phyloP scores from a whole-genome alignment of 345 rosid species.

The Acer negundo region DNA sequence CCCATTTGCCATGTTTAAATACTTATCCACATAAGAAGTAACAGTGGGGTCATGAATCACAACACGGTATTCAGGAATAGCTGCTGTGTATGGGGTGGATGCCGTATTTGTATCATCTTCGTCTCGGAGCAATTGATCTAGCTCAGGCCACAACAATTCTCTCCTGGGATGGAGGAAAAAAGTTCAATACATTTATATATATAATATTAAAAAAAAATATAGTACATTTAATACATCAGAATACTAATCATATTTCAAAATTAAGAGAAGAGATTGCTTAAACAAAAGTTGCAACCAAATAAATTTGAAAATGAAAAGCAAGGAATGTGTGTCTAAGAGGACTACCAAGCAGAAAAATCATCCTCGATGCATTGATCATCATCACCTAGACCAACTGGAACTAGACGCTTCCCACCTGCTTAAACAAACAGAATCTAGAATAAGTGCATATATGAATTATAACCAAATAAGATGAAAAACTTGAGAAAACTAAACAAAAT shows the following conservation, averaged over 20 bases:
- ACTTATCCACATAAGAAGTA: conserved; percentile 35
- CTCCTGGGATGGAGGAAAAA: conserved; percentile 47
- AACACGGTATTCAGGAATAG: conserved; percentile 79
- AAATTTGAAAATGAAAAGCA: neutral
- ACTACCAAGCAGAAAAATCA: conserved; percentile 24
- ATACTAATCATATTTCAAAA: neutral
- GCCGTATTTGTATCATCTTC: conserved; percentile 68
- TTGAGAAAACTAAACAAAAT: neutral
- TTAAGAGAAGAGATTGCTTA: conserved; percentile 8
- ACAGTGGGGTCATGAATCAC: conserved; percentile 60
- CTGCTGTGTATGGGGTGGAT: conserved; percentile 88
- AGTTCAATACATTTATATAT: conserved; percentile 14
- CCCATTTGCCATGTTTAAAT: conserved; percentile 57
- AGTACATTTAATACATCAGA: conserved; percentile 19
- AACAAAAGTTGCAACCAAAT: conserved; percentile 4
- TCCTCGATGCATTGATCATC: conserved; percentile 99
- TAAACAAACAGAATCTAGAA: conserved; percentile 1
- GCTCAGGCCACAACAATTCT: conserved; percentile 82
- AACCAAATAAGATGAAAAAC: neutral
- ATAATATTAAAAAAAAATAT: neutral
- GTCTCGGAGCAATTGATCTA: conserved; percentile 75
- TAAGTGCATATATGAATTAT: neutral
- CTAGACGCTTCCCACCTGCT: conserved; percentile 47
- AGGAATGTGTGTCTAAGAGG: neutral
- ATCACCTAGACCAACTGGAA: conserved; percentile 87